A percentile compares a stretch with the other conserved stretches of the same genome.
Evolutionary conservation across 208 protist genomes (phyloP).

Genomic region (Lotmaria passim): DNA sequence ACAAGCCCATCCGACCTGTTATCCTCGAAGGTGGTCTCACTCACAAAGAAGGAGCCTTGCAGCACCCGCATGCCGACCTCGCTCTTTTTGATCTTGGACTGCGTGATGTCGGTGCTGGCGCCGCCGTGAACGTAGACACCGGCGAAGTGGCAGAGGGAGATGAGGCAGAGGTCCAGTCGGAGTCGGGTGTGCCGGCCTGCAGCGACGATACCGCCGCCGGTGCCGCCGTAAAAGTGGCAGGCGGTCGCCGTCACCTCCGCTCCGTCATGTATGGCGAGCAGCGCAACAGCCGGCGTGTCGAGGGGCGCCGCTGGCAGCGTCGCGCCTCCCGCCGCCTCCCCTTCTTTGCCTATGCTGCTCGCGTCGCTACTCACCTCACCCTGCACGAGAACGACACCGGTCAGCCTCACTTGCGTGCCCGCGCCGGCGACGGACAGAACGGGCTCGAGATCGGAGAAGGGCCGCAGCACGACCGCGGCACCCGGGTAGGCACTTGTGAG

Average conservation of each 20-base stretch:
- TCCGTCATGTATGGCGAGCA: conserved; percentile 44
- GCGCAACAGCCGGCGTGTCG: conserved; percentile 27
- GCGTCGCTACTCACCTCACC: conserved; percentile 13
- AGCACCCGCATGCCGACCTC: conserved; percentile 51
- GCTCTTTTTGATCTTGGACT: conserved; percentile 56
- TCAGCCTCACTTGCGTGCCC: conserved; percentile 32
- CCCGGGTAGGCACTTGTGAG: conserved; percentile 62
- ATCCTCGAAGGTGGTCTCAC: conserved; percentile 56
- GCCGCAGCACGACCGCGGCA: conserved; percentile 60
- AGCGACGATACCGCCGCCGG: conserved; percentile 50
- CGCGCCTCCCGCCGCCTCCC: background rate
- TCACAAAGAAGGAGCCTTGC: conserved; percentile 21
- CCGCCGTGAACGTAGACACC: conserved; percentile 53
- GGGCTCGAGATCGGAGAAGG: conserved; percentile 45
- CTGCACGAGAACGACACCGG: conserved; percentile 65
- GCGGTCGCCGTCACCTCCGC: conserved; percentile 50
- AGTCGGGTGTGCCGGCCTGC: conserved; percentile 35
- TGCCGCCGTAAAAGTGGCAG: conserved; percentile 70
- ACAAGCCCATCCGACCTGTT: conserved; percentile 63
- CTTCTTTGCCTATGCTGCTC: background rate
- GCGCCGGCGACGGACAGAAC: conserved; percentile 50
- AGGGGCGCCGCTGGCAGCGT: too few relatives aligned
- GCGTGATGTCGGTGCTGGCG: conserved; percentile 34
- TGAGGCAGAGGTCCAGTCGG: conserved; percentile 50
- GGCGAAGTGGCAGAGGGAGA: conserved; percentile 59